These are phyloP conservation scores for Elongisporangium prolatum DNA, from an alignment of 352 stramenopile genomes.

Conservation along the genomic window DNA sequence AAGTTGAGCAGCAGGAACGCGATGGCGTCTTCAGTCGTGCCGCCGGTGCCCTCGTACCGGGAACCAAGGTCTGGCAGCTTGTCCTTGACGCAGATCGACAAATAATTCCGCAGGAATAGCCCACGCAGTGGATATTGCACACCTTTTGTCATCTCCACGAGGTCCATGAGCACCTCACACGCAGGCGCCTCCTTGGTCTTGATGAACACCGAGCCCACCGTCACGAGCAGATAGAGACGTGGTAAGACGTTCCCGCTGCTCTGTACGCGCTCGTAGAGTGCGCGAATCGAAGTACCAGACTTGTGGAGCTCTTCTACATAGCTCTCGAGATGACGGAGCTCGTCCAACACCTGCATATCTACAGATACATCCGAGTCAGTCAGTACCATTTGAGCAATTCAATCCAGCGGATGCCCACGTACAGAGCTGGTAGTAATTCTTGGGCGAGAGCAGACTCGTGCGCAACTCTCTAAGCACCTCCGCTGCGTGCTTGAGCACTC, in stretches of 20 bases:
- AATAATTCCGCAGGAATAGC: constrained; percentile 98
- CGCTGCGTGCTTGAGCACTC: constrained; percentile 75
- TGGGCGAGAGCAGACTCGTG: constrained; percentile 91
- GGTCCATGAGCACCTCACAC: constrained; percentile 94
- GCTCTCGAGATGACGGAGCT: constrained; percentile 93
- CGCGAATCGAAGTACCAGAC: constrained; percentile 78
- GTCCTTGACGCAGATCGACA: constrained; percentile 90
- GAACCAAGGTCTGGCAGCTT: constrained; percentile 90
- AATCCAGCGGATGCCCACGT: constrained; percentile 32
- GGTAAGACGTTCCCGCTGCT: constrained; percentile 95
- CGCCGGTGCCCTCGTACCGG: constrained; percentile 66
- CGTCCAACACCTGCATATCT: constrained; percentile 89
- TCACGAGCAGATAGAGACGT: constrained; percentile 95
- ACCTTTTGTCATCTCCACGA: constrained; percentile 98
- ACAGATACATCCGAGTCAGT: constrained; percentile 1
- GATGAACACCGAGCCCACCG: constrained; percentile 96
- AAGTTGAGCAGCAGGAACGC: constrained; percentile 98
- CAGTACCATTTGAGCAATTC: not conserved
- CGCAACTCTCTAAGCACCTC: constrained; percentile 84
- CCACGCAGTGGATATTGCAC: constrained; percentile 98
- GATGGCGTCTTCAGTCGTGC: constrained; percentile 87
- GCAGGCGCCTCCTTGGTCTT: constrained; percentile 59
- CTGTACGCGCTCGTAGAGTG: constrained; percentile 95
- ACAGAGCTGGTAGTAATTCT: constrained; percentile 99
- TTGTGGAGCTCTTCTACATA: constrained; percentile 88